Evolutionary conservation across 2,329 filamentous ascomycete species (phyloP), one percentile per base, ranked within the genome.

Genomic region (Trichoderma sp.): DNA sequence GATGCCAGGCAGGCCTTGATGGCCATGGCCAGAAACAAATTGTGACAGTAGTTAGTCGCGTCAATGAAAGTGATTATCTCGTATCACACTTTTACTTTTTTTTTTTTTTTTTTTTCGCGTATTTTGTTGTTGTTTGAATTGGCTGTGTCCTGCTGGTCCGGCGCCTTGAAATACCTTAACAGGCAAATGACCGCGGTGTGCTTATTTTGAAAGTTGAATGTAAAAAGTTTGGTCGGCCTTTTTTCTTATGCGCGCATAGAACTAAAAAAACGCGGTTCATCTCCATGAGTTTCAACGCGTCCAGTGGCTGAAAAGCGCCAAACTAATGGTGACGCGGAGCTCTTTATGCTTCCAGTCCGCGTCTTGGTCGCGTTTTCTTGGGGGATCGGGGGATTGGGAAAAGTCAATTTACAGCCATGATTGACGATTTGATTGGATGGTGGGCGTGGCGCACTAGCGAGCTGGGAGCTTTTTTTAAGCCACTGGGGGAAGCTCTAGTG

Each of bases 41-140:
- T 69, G 54, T 59, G 46, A 69, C 51, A 52, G 68, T 66, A 66
- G 64, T 59, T 51, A 51, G 68, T 37, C 68, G 43, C 60, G 37
- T 69, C 68, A 66, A 69, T 69, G 39, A 66, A 52, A 60, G 49
- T 65, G 54, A 65, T 68, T 59, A 32, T 66, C 49, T 28, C 55
- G 39, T 49, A 39, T 18, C 55, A 14, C 21, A 39, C 37, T n/a
- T 43, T 43, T n/a, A 18, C 39, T 7, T 10, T 37, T 21, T 13
- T 24, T 24, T 14, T 32, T 32, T 37, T n/a, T 49, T 21, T 24
- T 13, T n/a, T n/a, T n/a, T n/a, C n/a, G n/a, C n/a, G 11, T 30
- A 1, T 51, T 58, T 32, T 58, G 58, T n/a, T 49, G 24, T 59
- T 59, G 39, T 59, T 6, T 14, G 18, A 28, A 24, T 14, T 55